These are phyloP conservation scores for Camellia oleifera DNA, from an alignment of 179 eudicot species.

Conservation along the genomic window DNA sequence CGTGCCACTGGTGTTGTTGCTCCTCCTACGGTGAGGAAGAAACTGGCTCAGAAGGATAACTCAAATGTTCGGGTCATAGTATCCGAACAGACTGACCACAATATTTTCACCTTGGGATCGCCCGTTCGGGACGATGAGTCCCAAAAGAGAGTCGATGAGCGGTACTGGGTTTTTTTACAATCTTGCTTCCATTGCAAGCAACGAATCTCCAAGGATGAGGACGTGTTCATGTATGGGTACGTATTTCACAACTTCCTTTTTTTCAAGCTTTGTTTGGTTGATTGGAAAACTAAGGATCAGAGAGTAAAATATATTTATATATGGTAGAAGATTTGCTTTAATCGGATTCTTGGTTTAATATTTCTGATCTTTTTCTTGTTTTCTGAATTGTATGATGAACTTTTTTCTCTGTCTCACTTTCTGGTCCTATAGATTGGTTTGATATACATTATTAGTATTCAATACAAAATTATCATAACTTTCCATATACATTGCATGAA, in stretches of 20 bases:
- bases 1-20: background rate
- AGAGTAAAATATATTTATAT: no score
- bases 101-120: slow-evolving; percentile 6
- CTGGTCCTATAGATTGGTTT: no score
- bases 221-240: slow-evolving; percentile 16
- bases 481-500: no score
- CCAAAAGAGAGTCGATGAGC: background rate
- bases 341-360: no score
- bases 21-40: background rate
- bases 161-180: background rate
- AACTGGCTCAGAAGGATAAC: background rate
- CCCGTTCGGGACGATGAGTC: background rate
- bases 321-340: no score
- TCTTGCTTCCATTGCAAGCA: slow-evolving; percentile 9
- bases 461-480: no score
- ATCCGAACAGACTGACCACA: background rate
- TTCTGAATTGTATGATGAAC: no score
- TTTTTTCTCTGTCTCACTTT: no score
- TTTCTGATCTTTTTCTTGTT: no score
- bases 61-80: background rate
- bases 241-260: background rate
- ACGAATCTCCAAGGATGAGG: background rate
- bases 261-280: background rate
- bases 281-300: background rate
- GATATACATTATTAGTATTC: no score